Percentiles rank a stretch among this genome's conserved stretches.
Conservation (phyloP, 805 yeast species). For the Ogataea methylovora region DNA sequence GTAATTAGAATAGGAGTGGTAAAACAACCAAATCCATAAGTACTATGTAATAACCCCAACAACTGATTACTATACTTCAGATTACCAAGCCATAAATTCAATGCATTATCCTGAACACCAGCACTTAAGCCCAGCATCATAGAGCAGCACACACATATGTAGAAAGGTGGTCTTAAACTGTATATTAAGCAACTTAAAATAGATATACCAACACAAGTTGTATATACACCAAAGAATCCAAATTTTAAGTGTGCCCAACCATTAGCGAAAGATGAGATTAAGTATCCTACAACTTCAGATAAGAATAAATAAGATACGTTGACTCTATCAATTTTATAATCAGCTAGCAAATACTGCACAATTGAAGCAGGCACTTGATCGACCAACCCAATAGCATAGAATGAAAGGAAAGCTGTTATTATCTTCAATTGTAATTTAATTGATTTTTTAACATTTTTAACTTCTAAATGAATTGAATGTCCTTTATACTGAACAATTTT, state of each 20-base stretch:
- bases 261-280: slow-evolving; percentile 34
- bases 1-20: slow-evolving; percentile 41
- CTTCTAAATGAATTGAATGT: slow-evolving; percentile 25
- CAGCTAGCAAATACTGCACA: slow-evolving; percentile 40
- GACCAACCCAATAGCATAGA: slow-evolving; percentile 44
- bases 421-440: slow-evolving; percentile 36
- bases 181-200: slow-evolving; percentile 18
- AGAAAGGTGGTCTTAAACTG: slow-evolving; percentile 34
- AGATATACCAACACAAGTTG: slow-evolving; percentile 6
- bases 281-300: slow-evolving; percentile 47
- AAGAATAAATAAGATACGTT: slow-evolving; percentile 43
- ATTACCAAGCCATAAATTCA: slow-evolving; percentile 46
- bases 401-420: slow-evolving; percentile 27
- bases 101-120: slow-evolving; percentile 49
- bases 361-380: slow-evolving; percentile 59
- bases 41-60: slow-evolving; percentile 44
- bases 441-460: slow-evolving; percentile 32
- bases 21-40: slow-evolving; percentile 47
- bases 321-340: slow-evolving; percentile 42
- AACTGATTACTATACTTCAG: slow-evolving; percentile 41
- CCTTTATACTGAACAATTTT: slow-evolving; percentile 8
- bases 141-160: slow-evolving; percentile 31
- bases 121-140: slow-evolving; percentile 44
- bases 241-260: slow-evolving; percentile 31
- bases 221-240: slow-evolving; percentile 45